These are phyloP conservation scores for Fraxinus anomala DNA, from an alignment of 257 asterid genomes.

Conservation along the genomic window DNA sequence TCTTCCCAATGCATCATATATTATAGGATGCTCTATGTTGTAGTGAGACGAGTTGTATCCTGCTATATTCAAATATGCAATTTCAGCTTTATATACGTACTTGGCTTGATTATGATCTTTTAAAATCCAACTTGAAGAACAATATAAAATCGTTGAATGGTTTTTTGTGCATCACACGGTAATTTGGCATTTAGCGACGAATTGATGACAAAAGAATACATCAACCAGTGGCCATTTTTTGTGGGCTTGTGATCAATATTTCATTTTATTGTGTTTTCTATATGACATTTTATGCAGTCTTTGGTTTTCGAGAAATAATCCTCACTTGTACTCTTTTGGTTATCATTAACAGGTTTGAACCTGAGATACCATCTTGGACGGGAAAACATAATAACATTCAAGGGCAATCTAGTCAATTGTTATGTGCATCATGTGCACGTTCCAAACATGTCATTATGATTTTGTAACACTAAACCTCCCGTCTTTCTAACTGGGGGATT, in stretches of 20 bases:
- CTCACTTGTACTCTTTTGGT: not conserved
- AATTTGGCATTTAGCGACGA: not conserved
- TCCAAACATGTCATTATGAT: not conserved
- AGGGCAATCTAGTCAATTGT: not conserved
- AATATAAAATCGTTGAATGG: not conserved
- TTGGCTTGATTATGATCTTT: not conserved
- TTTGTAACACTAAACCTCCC: too few species aligned
- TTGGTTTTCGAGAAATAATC: not conserved
- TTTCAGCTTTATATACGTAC: slow-evolving; percentile 13
- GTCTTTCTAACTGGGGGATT: too few species aligned
- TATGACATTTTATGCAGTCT: not conserved
- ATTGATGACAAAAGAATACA: not conserved
- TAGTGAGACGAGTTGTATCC: not conserved
- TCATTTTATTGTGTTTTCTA: too few species aligned
- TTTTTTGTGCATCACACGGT: not conserved
- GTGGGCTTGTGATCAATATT: not conserved
- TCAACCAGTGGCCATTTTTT: not conserved
- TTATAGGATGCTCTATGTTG: slow-evolving; percentile 13
- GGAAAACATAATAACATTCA: too few species aligned
- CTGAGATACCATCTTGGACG: not conserved
- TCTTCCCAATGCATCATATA: slow-evolving; percentile 22
- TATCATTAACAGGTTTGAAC: not conserved
- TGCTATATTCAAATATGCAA: slow-evolving; percentile 12
- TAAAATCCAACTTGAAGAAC: slow-evolving; percentile 17
- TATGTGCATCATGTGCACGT: not conserved